phyloP scores from a whole-genome alignment of 805 yeast species.

The Nematodospora valgi region DNA sequence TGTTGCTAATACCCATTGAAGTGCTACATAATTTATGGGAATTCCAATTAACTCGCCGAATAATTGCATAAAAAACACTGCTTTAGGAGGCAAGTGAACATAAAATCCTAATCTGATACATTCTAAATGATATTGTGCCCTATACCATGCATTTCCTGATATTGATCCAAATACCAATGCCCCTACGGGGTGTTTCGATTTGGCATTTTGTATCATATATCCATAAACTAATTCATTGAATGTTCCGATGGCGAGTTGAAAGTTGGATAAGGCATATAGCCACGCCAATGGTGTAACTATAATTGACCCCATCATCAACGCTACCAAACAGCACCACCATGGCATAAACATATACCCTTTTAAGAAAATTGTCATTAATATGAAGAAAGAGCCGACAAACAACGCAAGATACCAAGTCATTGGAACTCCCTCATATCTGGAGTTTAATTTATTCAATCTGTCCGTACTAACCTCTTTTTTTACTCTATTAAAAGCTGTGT shows the following conservation, averaged over 20 bases:
- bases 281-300: too few relatives aligned
- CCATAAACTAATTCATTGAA: constrained; percentile 51
- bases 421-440: too few relatives aligned
- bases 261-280: too few relatives aligned
- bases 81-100: constrained; percentile 49
- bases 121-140: constrained; percentile 39
- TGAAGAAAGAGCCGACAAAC: too few relatives aligned
- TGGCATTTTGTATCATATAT: constrained; percentile 36
- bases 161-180: constrained; percentile 48
- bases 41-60: constrained; percentile 52
- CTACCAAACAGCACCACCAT: too few relatives aligned
- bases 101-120: constrained; percentile 47
- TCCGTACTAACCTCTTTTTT: constrained; percentile 28
- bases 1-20: constrained; percentile 43
- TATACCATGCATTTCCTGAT: constrained; percentile 54
- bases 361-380: too few relatives aligned
- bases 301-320: too few relatives aligned
- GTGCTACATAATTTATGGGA: constrained; percentile 48
- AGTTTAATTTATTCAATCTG: too few relatives aligned
- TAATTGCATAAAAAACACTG: constrained; percentile 49
- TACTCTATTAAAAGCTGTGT: constrained; percentile 13
- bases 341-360: too few relatives aligned
- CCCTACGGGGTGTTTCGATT: constrained; percentile 42
- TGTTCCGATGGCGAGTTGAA: constrained; percentile 50
- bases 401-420: too few relatives aligned